These are phyloP conservation scores for Cylindricascospora bacillispora DNA, from an alignment of 1,139 yeast genomes.

Conservation along the genomic window DNA sequence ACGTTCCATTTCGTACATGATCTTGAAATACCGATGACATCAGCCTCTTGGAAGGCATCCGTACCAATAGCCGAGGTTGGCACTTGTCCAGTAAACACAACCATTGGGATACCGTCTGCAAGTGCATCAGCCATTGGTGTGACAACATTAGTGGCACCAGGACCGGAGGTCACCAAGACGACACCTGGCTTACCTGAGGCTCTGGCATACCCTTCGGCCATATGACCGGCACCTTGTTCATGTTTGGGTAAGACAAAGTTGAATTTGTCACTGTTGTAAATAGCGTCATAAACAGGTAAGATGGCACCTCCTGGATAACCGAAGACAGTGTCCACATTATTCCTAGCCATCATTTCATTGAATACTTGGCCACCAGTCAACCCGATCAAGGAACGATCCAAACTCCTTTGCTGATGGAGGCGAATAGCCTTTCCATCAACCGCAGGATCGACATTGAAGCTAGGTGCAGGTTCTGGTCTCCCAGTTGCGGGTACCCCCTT, in stretches of 20 bases:
- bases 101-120: conserved; percentile 94
- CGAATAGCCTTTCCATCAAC: no score
- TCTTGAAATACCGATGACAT: conserved; percentile 90
- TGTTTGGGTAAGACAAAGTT: conserved; percentile 88
- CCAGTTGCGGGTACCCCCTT: conserved; percentile 3
- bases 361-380: conserved; percentile 95
- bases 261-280: conserved; percentile 80
- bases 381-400: conserved; percentile 87
- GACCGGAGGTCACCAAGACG: conserved; percentile 94
- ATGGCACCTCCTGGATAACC: conserved; percentile 99
- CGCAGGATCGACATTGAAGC: conserved; percentile 27
- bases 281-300: conserved; percentile 94
- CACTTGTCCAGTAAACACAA: conserved; percentile 97
- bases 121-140: conserved; percentile 97
- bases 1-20: conserved; percentile 99
- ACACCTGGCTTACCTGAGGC: conserved; percentile 96
- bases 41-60: conserved; percentile 98
- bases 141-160: conserved; percentile 97
- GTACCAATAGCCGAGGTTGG: conserved; percentile 93
- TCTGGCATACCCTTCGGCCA: conserved; percentile 98
- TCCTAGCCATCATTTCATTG: conserved; percentile 97
- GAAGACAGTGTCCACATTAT: conserved; percentile 85
- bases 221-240: conserved; percentile 99
- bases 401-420: no score
- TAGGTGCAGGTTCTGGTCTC: conserved; percentile 33